phyloP scores from a whole-genome alignment of 1,284 basidiomycete species.

The Austropuccinia psidii region DNA sequence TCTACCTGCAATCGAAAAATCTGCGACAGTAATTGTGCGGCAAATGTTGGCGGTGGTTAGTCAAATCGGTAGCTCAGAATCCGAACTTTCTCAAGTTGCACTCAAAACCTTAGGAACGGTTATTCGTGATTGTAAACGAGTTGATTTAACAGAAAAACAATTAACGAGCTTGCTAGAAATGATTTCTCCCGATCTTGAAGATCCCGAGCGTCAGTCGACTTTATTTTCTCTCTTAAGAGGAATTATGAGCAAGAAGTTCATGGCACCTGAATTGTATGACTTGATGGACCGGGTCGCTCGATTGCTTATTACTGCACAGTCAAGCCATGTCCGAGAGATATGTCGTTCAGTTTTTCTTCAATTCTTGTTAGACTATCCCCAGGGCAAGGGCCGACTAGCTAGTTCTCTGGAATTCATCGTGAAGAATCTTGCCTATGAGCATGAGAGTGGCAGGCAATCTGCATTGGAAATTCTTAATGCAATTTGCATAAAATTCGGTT shows the following conservation, averaged over 20 bases:
- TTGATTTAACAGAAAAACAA: conserved; percentile 80
- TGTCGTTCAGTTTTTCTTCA: conserved; percentile 82
- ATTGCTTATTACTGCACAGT: conserved; percentile 90
- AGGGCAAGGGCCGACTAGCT: conserved; percentile 80
- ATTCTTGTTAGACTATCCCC: conserved; percentile 96
- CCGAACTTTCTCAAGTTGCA: conserved; percentile 79
- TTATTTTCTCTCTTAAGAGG: conserved; percentile 87
- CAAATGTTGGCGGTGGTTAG: conserved; percentile 81
- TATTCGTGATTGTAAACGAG: conserved; percentile 70
- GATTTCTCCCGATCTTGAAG: conserved; percentile 84
- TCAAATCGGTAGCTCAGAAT: conserved; percentile 76
- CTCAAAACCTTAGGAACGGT: conserved; percentile 78
- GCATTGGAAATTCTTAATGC: conserved; percentile 84
- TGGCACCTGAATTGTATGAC: conserved; percentile 95
- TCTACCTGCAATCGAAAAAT: conserved; percentile 65
- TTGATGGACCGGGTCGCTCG: conserved; percentile 92
- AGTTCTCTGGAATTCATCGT: conserved; percentile 87
- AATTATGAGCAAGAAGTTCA: conserved; percentile 79
- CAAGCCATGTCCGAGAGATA: conserved; percentile 78
- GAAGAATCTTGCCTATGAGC: conserved; percentile 83
- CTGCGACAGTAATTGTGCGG: conserved; percentile 72
- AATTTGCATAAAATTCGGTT: conserved; percentile 76
- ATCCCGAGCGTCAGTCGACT: conserved; percentile 73
- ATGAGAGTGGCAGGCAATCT: conserved; percentile 81
- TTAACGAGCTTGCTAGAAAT: conserved; percentile 77